These are phyloP conservation scores for Epithele typhae DNA, from an alignment of 768 basidiomycete species.

Conservation along the genomic window DNA sequence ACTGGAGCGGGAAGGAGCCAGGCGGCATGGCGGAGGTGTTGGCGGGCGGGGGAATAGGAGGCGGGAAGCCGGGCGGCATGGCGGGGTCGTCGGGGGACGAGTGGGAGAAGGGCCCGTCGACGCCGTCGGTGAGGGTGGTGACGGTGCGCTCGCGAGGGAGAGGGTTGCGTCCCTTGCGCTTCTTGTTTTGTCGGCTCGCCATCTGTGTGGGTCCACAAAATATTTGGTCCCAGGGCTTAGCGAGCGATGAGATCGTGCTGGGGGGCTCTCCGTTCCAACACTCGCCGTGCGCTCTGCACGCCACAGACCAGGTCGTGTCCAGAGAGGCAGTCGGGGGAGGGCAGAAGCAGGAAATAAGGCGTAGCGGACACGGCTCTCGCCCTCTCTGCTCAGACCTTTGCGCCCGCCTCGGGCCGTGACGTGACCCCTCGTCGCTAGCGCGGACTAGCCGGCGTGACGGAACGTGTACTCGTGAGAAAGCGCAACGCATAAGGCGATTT, in stretches of 20 bases:
- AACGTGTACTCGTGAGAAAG: slow-evolving; percentile 4
- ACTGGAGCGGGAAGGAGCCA: slow-evolving; percentile 31
- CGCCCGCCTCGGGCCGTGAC: neutral
- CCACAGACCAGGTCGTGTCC: no score
- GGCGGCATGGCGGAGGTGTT: slow-evolving; percentile 22
- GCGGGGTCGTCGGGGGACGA: slow-evolving; percentile 45
- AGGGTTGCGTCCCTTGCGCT: slow-evolving; percentile 51
- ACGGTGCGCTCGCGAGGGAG: slow-evolving; percentile 64
- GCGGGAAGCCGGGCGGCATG: slow-evolving; percentile 36
- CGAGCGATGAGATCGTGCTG: slow-evolving; percentile 3
- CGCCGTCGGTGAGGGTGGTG: slow-evolving; percentile 59
- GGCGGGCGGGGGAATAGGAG: slow-evolving; percentile 31
- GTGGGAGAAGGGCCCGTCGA: slow-evolving; percentile 49
- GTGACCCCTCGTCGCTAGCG: neutral
- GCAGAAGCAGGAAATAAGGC: no score
- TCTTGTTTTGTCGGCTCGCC: slow-evolving; percentile 63
- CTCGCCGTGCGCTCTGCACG: no score
- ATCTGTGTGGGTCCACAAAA: slow-evolving; percentile 28
- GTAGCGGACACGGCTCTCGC: no score
- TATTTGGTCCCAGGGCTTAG: slow-evolving; percentile 6
- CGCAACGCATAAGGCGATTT: neutral
- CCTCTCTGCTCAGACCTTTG: no score
- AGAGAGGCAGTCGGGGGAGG: no score
- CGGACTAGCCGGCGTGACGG: neutral
- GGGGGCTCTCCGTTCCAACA: no score